phyloP scores from a whole-genome alignment of 495 filamentous ascomycete genomes.

The Xylaria acuta region DNA sequence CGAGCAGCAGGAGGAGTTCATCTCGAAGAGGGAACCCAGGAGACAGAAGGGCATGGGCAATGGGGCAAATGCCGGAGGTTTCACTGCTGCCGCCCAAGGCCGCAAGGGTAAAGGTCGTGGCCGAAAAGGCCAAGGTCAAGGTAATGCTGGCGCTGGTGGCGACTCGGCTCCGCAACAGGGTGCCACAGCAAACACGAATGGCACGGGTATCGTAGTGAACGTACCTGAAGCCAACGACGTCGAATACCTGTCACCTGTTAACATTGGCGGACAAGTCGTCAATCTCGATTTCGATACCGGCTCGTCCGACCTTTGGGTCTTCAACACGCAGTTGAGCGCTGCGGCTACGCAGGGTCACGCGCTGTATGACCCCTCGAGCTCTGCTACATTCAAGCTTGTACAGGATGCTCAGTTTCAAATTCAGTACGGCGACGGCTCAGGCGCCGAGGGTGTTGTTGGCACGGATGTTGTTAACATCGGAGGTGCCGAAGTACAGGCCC shows the following conservation, averaged over 20 bases:
- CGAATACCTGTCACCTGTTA: conserved; percentile 74
- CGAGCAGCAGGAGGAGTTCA: conserved; percentile 39
- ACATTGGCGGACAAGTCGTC: conserved; percentile 74
- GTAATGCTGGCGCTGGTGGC: conserved; percentile 29
- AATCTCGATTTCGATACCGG: conserved; percentile 85
- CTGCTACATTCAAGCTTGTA: conserved; percentile 56
- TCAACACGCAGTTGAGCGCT: conserved; percentile 67
- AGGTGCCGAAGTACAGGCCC: conserved; percentile 67
- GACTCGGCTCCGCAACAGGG: conserved; percentile 24
- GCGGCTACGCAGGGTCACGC: conserved; percentile 56
- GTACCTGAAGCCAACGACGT: conserved; percentile 66
- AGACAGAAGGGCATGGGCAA: conserved; percentile 31
- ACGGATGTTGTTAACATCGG: conserved; percentile 78
- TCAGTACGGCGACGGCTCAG: conserved; percentile 76
- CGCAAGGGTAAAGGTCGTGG: conserved; percentile 19
- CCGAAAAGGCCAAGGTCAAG: conserved; percentile 30
- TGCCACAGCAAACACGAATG: conserved; percentile 35
- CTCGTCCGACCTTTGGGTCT: conserved; percentile 84
- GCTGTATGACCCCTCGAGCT: conserved; percentile 67
- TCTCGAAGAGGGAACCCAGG: conserved; percentile 34
- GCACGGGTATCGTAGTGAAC: conserved; percentile 64
- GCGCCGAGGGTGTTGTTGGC: conserved; percentile 69
- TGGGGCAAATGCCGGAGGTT: background rate
- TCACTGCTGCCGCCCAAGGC: background rate
- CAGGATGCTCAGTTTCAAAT: conserved; percentile 64